Percentiles rank a stretch among this genome's conserved stretches.
Evolutionary conservation across 371 early-diverging fungal genomes (phyloP).

Genomic region (Zychaea mexicana): DNA sequence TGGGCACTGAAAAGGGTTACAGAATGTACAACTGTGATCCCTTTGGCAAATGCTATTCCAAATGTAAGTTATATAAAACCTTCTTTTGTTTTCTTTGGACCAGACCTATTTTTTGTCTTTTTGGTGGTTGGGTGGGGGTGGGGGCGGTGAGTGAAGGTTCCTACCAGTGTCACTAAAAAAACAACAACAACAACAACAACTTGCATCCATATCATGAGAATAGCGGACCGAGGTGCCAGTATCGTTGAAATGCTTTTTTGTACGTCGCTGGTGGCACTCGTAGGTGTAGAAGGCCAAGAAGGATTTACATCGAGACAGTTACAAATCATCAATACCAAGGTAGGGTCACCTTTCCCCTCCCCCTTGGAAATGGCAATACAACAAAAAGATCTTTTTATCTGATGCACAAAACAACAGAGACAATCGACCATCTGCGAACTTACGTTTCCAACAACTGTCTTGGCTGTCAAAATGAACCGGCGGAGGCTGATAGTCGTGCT

Average conservation of each 20-base stretch:
- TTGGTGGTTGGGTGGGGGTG: neutral
- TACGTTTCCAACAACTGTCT: conserved; percentile 87
- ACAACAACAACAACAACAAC: no score
- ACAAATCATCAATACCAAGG: conserved; percentile 96
- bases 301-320: conserved; percentile 86
- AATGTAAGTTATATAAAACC: no score
- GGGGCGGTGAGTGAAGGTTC: no score
- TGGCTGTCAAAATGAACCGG: conserved; percentile 94
- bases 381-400: neutral
- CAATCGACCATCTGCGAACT: conserved; percentile 96
- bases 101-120: conserved; percentile 70
- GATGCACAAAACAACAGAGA: neutral
- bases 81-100: conserved; percentile 77
- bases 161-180: no score
- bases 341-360: no score
- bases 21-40: conserved; percentile 95
- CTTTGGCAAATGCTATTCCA: conserved; percentile 89
- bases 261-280: conserved; percentile 94
- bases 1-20: conserved; percentile 86
- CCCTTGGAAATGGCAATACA: conserved; percentile 51
- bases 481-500: conserved; percentile 89
- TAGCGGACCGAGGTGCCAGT: conserved; percentile 85
- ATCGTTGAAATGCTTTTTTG: conserved; percentile 97
- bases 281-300: conserved; percentile 93
- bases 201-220: neutral